These are phyloP conservation scores for Scheffersomyces spartinae DNA, from an alignment of 805 yeast genomes.

Conservation along the genomic window DNA sequence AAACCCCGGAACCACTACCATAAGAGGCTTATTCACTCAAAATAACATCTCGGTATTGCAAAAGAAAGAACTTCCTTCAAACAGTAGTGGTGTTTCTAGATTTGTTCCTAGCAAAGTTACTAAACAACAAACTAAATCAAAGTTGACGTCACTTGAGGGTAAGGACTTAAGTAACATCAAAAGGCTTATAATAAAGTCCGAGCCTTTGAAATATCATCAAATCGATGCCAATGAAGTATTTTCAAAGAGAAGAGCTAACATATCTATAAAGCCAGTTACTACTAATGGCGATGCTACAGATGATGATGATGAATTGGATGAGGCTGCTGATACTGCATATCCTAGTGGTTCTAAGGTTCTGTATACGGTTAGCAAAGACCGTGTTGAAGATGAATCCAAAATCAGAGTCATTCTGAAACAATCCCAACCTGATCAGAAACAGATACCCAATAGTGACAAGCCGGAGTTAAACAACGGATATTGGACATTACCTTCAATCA, in stretches of 20 bases:
- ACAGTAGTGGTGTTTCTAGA: neutral
- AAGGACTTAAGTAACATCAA: constrained; percentile 17
- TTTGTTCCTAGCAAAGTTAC: constrained; percentile 1
- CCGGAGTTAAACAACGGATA: constrained; percentile 33
- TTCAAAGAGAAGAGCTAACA: constrained; percentile 13
- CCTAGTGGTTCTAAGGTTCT: too few relatives aligned
- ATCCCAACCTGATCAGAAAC: too few relatives aligned
- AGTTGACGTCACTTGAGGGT: constrained; percentile 7
- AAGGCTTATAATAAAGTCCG: constrained; percentile 25
- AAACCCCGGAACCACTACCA: constrained; percentile 7
- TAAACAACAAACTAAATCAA: neutral
- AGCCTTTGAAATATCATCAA: constrained; percentile 28
- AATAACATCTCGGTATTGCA: neutral
- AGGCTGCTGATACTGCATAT: constrained; percentile 2
- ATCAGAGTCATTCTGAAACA: too few relatives aligned
- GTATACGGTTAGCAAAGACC: too few relatives aligned
- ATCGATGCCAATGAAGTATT: constrained; percentile 31
- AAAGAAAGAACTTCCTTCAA: neutral
- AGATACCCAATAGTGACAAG: too few relatives aligned
- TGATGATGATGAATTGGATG: neutral
- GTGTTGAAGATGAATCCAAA: too few relatives aligned
- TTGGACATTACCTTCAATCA: constrained; percentile 63
- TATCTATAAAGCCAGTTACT: neutral
- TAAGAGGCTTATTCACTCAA: constrained; percentile 22
- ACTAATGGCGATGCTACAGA: neutral